Conservation (phyloP, 176 grass and related monocot species). For the Phoenix roebelenii region DNA sequence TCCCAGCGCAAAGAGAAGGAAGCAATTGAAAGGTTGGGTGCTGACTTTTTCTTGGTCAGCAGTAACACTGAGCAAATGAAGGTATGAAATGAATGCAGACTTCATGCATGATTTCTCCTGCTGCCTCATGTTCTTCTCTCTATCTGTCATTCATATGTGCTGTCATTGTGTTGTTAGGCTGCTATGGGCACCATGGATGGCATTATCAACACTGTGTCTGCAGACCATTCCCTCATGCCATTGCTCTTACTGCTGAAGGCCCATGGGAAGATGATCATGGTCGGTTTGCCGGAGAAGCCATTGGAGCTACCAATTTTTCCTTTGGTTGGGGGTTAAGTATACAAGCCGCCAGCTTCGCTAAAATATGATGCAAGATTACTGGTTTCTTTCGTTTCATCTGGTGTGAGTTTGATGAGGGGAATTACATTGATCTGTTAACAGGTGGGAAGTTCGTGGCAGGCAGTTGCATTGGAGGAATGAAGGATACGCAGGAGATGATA, state of each 20-base stretch:
- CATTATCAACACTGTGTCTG: conserved; percentile 45
- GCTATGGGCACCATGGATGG: conserved; percentile 42
- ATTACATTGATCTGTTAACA: background rate
- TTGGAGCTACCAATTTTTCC: conserved; percentile 36
- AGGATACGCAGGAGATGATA: conserved; percentile 55
- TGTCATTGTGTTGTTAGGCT: conserved; percentile 6
- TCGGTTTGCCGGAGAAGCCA: conserved; percentile 45
- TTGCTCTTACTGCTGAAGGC: conserved; percentile 32
- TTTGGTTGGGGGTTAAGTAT: conserved; percentile 27
- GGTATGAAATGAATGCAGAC: conserved; percentile 9
- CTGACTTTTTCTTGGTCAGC: conserved; percentile 40
- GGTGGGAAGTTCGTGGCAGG: conserved; percentile 37
- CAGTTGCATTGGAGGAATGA: conserved; percentile 46
- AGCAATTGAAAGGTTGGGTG: conserved; percentile 36
- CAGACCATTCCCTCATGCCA: conserved; percentile 17
- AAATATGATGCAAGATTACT: background rate
- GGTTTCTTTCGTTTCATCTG: too few species aligned
- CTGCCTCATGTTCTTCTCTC: too few species aligned
- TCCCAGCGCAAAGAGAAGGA: conserved; percentile 38
- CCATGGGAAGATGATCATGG: conserved; percentile 43
- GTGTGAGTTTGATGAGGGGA: too few species aligned
- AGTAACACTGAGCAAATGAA: conserved; percentile 33
- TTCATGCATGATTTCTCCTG: too few species aligned
- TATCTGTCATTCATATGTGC: too few species aligned
- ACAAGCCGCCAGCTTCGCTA: too few species aligned